These are phyloP conservation scores for Penicillium sp. DNA, from an alignment of 2,329 filamentous ascomycete species.

Conservation along the genomic window DNA sequence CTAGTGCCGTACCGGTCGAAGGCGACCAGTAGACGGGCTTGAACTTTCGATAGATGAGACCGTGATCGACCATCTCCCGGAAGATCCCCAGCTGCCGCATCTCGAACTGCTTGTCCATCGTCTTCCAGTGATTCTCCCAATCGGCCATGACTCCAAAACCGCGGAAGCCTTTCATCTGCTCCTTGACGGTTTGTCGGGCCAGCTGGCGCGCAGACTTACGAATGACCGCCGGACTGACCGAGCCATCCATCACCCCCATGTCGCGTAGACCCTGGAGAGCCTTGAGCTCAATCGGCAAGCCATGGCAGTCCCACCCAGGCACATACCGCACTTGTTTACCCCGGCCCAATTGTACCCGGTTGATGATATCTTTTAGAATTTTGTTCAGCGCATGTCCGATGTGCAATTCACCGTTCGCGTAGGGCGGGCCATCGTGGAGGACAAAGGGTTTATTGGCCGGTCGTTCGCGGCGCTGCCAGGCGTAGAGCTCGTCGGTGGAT, in stretches of 20 bases:
- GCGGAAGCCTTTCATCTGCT: slow-evolving; percentile 63
- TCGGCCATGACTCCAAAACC: slow-evolving; percentile 67
- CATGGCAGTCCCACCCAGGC: slow-evolving; percentile 98
- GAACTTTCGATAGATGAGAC: slow-evolving; percentile 63
- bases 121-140: slow-evolving; percentile 65
- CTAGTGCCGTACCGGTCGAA: slow-evolving; percentile 65
- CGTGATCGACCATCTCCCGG: slow-evolving; percentile 63
- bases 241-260: slow-evolving; percentile 29
- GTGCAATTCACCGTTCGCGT: slow-evolving; percentile 90
- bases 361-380: slow-evolving; percentile 91
- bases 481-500: slow-evolving; percentile 86
- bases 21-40: slow-evolving; percentile 70
- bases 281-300: slow-evolving; percentile 94
- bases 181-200: slow-evolving; percentile 59
- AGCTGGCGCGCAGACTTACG: slow-evolving; percentile 59
- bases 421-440: slow-evolving; percentile 93
- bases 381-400: slow-evolving; percentile 97
- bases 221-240: slow-evolving; percentile 52
- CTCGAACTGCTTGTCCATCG: slow-evolving; percentile 65
- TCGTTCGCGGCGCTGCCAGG: slow-evolving; percentile 71
- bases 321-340: slow-evolving; percentile 78
- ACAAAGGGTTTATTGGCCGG: slow-evolving; percentile 67
- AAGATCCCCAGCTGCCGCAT: slow-evolving; percentile 64
- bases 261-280: slow-evolving; percentile 68
- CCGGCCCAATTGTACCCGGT: slow-evolving; percentile 76